Conservation (phyloP, 1,284 basidiomycete genomes). For the Papiliotrema flavescens region DNA sequence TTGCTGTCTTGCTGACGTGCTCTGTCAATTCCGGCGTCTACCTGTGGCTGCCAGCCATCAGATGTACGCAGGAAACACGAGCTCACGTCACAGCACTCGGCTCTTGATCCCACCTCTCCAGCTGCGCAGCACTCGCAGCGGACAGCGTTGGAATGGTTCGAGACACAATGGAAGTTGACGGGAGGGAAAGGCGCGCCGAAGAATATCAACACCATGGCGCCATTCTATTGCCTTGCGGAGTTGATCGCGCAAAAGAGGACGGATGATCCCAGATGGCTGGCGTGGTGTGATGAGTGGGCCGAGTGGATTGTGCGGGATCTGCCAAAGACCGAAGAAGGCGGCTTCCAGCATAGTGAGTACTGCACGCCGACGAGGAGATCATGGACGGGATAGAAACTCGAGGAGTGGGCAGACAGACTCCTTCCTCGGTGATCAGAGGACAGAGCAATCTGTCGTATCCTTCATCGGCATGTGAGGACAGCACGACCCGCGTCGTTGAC, state of each 20-base stretch:
- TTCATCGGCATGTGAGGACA: too few species aligned
- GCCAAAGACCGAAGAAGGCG: conserved; percentile 57
- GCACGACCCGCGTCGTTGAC: too few species aligned
- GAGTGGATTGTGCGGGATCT: conserved; percentile 64
- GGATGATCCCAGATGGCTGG: conserved; percentile 12
- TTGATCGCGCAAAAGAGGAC: conserved; percentile 14
- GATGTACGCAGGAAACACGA: neutral
- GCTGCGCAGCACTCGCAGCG: conserved; percentile 49
- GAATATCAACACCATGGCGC: conserved; percentile 67
- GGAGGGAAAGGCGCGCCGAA: conserved; percentile 53
- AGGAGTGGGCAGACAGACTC: conserved; percentile 51
- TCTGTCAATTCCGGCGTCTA: too few species aligned
- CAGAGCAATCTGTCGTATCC: too few species aligned
- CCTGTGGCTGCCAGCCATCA: too few species aligned
- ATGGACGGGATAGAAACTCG: neutral
- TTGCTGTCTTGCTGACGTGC: neutral
- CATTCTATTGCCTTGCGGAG: conserved; percentile 58
- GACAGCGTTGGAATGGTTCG: conserved; percentile 60
- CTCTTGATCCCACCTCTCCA: conserved; percentile 43
- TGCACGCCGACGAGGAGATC: conserved; percentile 4
- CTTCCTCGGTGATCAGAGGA: conserved; percentile 54
- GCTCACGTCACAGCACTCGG: conserved; percentile 26
- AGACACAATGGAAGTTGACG: conserved; percentile 51
- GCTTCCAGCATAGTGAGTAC: conserved; percentile 57
- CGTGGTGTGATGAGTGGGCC: conserved; percentile 59